phyloP scores from a whole-genome alignment of 2,329 filamentous ascomycete genomes.

The Aspergillus neoniger region DNA sequence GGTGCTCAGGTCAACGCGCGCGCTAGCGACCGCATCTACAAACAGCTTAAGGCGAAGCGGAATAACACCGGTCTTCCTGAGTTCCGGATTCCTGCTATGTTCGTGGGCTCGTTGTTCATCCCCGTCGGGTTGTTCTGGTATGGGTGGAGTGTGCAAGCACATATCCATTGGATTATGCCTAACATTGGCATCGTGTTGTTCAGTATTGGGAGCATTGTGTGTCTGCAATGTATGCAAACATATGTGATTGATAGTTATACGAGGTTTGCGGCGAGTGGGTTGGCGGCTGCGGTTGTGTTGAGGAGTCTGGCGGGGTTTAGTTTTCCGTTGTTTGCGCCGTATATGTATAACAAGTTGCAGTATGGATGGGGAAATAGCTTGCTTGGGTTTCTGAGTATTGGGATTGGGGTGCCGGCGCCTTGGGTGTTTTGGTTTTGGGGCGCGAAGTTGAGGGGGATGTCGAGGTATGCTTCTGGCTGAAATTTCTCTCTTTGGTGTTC shows the following conservation, averaged over 20 bases:
- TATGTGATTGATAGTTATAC: slow-evolving; percentile 38
- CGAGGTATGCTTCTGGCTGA: slow-evolving; percentile 35
- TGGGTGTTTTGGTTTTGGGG: slow-evolving; percentile 52
- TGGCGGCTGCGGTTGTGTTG: slow-evolving; percentile 23
- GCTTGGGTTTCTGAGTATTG: slow-evolving; percentile 37
- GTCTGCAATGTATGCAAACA: slow-evolving; percentile 38
- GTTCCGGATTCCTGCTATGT: slow-evolving; percentile 60
- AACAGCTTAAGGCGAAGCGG: slow-evolving; percentile 40
- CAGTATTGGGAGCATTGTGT: slow-evolving; percentile 43
- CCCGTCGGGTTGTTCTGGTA: slow-evolving; percentile 59
- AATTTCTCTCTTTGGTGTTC: too few relatives aligned
- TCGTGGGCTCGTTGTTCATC: slow-evolving; percentile 54
- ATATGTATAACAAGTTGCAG: slow-evolving; percentile 32
- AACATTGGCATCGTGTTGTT: slow-evolving; percentile 53
- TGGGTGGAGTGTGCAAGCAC: slow-evolving; percentile 53
- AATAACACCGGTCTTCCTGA: slow-evolving; percentile 56
- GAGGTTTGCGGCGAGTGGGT: slow-evolving; percentile 26
- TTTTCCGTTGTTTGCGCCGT: slow-evolving; percentile 39
- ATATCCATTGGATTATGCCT: slow-evolving; percentile 56
- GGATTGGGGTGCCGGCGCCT: slow-evolving; percentile 45
- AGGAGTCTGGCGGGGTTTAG: slow-evolving; percentile 26
- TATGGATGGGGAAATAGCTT: slow-evolving; percentile 38
- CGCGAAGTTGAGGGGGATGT: slow-evolving; percentile 42
- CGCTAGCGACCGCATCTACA: slow-evolving; percentile 53
- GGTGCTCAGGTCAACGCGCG: slow-evolving; percentile 52